Evolutionary conservation across 2,329 filamentous ascomycete species (phyloP), one percentile per base, ranked within the genome.

Genomic region (Penicillium sp.): DNA sequence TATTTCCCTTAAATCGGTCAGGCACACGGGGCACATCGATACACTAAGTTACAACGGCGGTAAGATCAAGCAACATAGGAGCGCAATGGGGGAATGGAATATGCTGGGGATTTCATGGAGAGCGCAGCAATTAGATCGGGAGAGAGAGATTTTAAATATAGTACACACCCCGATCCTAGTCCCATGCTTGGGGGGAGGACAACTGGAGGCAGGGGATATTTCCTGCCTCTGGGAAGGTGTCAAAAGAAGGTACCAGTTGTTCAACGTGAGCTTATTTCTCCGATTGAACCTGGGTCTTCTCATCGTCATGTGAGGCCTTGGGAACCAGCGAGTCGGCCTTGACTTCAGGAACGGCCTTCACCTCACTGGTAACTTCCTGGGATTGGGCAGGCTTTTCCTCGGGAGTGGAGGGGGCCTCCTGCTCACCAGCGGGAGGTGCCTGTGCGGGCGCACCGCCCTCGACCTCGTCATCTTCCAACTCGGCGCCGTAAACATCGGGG

Each of bases 401-500:
- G 4, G 66, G 59, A 29, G 60, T 49, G 8, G 67, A 62, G n/a
- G 62, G 52, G 27, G 65, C 67, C 26, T 69, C 68, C 24, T 65
- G 44, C 55, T 73, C 65, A 21, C 62, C 56, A 33, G 67, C 65
- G 33, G 58, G 57, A 43, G 63, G 57, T 31, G 57, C 56, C 44
- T 62, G 54, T 22, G 62, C 62, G 29, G 67, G 71, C 67, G 74
- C 64, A 58, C 67, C 74, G 55, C 66, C 69, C 55, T 77, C 73
- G 33, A 59, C 54, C 46, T 86, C 84, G 21, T 96, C 92, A 48
- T 92, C 89, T 33, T 90, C 88, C 19, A 97, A 81, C 74, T 98
- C 93, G 44, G 89, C 84, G 58, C 92, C 93, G 76, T 99, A 99
- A 58, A 97, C 83, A 44, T 98, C 95, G 21, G 95, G 95, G 75